Base-by-base conservation (phyloP, 2,329 filamentous ascomycete genomes). In the Metarhizium anisopliae region DNA sequence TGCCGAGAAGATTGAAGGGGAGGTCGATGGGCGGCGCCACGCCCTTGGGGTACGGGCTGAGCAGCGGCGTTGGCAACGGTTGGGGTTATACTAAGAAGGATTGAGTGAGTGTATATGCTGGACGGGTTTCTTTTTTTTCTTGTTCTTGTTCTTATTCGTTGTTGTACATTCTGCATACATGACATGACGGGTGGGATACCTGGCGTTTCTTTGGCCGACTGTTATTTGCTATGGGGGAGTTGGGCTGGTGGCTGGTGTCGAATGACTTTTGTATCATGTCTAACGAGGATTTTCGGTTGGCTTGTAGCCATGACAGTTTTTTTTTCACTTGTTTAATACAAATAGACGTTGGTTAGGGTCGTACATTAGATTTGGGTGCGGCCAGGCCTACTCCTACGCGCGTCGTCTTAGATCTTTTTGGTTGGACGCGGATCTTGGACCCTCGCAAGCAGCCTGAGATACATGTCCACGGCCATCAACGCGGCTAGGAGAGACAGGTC, bases 81-180 rank as follows among this genome's bases (percentile, higher is more conserved):
- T 84, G 81, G 81, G 81, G 81, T 2, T 82, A 82, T 57, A 71
- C 77, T 30, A 83, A 83, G 57, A 72, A 43, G 43, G 60, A 60
- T 36, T 60, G 42, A 53, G 30, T 4, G 32, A 20, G 25, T 16
- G 32, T 4, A n/a, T 18, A 2, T 25, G 30, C 10, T 14, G n/a
- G 7, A 16, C 11, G n/a, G 43, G 20, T 13, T 14, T 16, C 1
- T 10, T 32, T 14, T 30, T 36, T 20, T 43, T 20, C 25, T 8
- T 42, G 5, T 40, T 40, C 45, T 8, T 47, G 36, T 35, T 16
- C 7, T 30, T 36, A 6, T 49, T 32, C 47, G 32, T 49, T 54
- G 29, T 38, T 14, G 38, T 55, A 2, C 25, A 47, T 32, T 20
- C 25, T 16, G 45, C 45, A 18, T 42, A 52, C 50, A 51, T 7